Base-by-base conservation (phyloP, 2,329 filamentous ascomycete genomes). In the Aureobasidium mangrovei region DNA sequence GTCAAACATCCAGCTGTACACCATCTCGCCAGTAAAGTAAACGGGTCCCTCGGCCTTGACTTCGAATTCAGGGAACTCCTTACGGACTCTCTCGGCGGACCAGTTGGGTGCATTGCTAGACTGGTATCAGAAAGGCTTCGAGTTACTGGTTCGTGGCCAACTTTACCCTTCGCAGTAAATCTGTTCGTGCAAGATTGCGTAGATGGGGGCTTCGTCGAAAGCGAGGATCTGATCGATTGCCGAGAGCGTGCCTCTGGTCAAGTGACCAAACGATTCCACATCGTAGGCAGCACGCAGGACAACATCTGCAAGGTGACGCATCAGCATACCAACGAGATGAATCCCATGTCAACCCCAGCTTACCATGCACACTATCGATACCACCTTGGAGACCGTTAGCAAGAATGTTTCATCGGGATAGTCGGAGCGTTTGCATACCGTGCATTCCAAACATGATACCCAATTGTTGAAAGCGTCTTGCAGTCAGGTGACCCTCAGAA, bases 1-100 rank as follows among this genome's bases (percentile, higher is more conserved):
- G 36, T 90, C 82, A 61, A 95, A 91, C 77, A 91, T 86, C 69
- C 87, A 85, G 0, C 86, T 5, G 31, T 29, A 59, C 63, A 77
- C 74, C 89, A 95, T 96, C 72, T 97, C 91, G 57, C 91, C 90
- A 0, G 88, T 89, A 71, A 96, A 95, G 68, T 80, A 86, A 26
- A 93, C 73, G 0, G 84, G 83, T 2, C 72, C 60, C 36, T 69
- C 63, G 6, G 67, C 68, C 2, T 72, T 69, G 18, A 74, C 62
- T 51, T 74, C 69, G 66, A 80, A 82, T 12, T 69, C 70, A 0
- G 72, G 65, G 57, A 70, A 71, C 62, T 56, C 69, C 59, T 76
- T 69, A 60, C 85, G 76, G 52, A 90, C 71, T 2, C 83, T 77
- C 38, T 84, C 74, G 2, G 87, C 86, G 4, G 88, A 83, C 90